Base-by-base conservation (phyloP, 2,329 filamentous ascomycete genomes). In the Alternaria atra region DNA sequence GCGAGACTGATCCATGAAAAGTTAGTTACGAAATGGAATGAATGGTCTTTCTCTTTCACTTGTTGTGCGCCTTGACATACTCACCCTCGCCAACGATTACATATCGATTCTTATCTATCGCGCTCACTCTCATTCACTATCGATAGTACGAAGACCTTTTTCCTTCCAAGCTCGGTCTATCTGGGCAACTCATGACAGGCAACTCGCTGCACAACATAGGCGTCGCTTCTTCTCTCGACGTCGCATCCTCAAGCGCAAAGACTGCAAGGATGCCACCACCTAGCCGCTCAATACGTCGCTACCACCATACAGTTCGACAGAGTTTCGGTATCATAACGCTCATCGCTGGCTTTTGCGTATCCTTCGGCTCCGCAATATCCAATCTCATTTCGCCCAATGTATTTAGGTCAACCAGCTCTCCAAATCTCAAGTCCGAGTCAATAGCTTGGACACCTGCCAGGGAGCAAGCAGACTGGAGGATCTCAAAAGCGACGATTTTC, bases 1-100 rank as follows among this genome's bases (percentile, higher is more conserved):
- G 60, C 62, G 60, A 64, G 66, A 67, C 67, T 70, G 66, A 64
- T 65, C 68, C 67, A 58, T 57, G 30, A 63, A 56, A 61, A 61
- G 10, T 17, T 27, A 32, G 15, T 53, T 47, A 42, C n/a, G 30
- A 61, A 47, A 48, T 34, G 29, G 39, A 53, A 63, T 51, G 51
- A 57, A 44, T 50, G 35, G 30, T 27, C 39, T 32, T 25, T 34
- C 13, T 20, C 46, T 50, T 35, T 50, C 30, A 37, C 27, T 56
- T 5, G 5, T n/a, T 2, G 20, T 15, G 10, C 12, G 7, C 20
- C 3, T 2, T 50, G 46, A 37, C 23, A 5, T 12, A 17, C 20
- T 37, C 13, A 7, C 30, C 20, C 27, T 50, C 46, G 37, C 32
- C 4, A 7, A 15, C 2, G 17, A 29, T 10, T 23, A 9, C 20